Base-by-base conservation (phyloP, 2,329 filamentous ascomycete species). In the Apiospora koreana region DNA sequence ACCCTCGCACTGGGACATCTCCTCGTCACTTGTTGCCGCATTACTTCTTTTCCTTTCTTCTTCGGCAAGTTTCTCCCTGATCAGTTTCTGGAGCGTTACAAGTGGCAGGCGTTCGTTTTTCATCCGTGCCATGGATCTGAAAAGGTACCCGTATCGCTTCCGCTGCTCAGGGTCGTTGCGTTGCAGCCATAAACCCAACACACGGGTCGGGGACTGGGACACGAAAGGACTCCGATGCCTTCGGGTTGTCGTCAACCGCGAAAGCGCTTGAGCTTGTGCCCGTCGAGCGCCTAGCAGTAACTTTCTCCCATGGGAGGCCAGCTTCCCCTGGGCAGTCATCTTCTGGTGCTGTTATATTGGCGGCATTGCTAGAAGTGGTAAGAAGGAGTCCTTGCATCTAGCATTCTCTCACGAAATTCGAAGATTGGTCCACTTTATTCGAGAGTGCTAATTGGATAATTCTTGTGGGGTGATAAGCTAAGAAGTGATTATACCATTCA, bases 71-170 rank as follows among this genome's bases (percentile, higher is more conserved):
- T 21, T 12, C 18, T 62, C 74, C 54, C 69, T 72, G 66, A 80
- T 46, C 69, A 74, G 73, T 8, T 68, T 67, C 62, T 79, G 76
- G 6, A 79, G 68, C 21, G 76, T 76, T 38, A 79, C 46, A 6
- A 77, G 68, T 3, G 78, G 77, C 50, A 79, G 77, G 31, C 78
- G 75, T 46, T 76, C 76, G 25, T 71, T 72, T n/a, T 72, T 75
- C 58, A 75, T 62, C 42, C 62, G 71, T 25, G 72, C 68, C 46
- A 66, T 66, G 4, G 46, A 14, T 48, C 50, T 58, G n/a, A 71
- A 69, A 2, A 72, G 41, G 35, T 6, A 67, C 31, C 45, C 70
- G 38, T 71, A 72, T 41, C 70, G 42, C 65, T 46, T 46, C 4
- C 54, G 54, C 54, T 62, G 66, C 18, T 35, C 8, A 12, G 31